Evolutionary conservation across 1,139 yeast species (phyloP), one percentile per base, ranked within the genome.

Genomic region (Candida labiduridarum): DNA sequence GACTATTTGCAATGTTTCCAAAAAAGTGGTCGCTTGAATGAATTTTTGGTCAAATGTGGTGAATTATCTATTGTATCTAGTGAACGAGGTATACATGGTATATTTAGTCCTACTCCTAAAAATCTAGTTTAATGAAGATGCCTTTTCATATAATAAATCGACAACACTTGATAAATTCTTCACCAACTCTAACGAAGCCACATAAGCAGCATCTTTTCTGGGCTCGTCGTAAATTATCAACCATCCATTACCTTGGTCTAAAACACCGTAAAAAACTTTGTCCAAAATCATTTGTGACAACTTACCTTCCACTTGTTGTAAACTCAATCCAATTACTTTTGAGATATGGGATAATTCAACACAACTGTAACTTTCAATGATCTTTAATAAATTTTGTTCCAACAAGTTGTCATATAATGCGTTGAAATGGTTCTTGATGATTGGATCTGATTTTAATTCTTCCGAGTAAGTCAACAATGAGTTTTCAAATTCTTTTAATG

Each of bases 211-310:
- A 68, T 94, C 98, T 55, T 85, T 83, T 64, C 83, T 84, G 45
- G 97, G 97, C 64, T 92, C 90, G 54, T 90, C 96, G 63, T 89
- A 94, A 52, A 94, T 84, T 59, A 91, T 86, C 59, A 94, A 80
- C 97, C 98, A 94, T 6, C 99, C 99, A 66, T 92, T 92, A 44
- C 99, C 99, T 74, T 94, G 99, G 68, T 94, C 99, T 61, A 94
- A 78, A 44, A 95, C 98, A 45, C 99, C 99, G 63, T 87, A 88
- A 61, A 95, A 90, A 14, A 92, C 89, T 65, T 90, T 88, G 68
- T 94, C 99, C 60, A 94, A 79, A 60, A 94, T 94, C 99, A 94
- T 94, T 70, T 94, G 98, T 47, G 96, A 86, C 56, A 94, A 79
- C 68, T 94, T 94, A 16, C 96, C 96, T 70, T 94, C 99, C 29